Evolutionary conservation across 2,329 filamentous ascomycete species (phyloP).

Genomic region (Ustulina deusta): DNA sequence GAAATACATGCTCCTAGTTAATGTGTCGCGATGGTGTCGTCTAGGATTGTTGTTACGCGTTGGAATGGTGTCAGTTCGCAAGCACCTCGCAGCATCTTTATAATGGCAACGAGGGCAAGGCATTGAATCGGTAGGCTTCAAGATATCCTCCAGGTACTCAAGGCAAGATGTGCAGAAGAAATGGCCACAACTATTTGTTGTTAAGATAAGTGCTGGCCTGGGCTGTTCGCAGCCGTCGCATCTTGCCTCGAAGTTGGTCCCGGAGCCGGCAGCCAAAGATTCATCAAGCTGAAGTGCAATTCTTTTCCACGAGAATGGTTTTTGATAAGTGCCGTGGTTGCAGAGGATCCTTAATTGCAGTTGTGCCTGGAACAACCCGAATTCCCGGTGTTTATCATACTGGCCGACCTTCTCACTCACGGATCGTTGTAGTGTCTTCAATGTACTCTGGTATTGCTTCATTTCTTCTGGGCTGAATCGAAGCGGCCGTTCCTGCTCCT

Average conservation of each 20-base stretch:
- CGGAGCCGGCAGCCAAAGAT: slow-evolving; percentile 45
- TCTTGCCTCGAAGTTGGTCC: slow-evolving; percentile 43
- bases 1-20: slow-evolving; percentile 47
- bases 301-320: slow-evolving; percentile 57
- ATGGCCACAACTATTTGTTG: slow-evolving; percentile 48
- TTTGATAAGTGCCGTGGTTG: slow-evolving; percentile 63
- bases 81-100: neutral
- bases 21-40: slow-evolving; percentile 9
- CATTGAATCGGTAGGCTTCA: slow-evolving; percentile 5
- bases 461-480: slow-evolving; percentile 50
- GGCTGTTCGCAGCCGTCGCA: slow-evolving; percentile 53
- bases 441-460: slow-evolving; percentile 53
- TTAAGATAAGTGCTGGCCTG: slow-evolving; percentile 46
- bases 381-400: slow-evolving; percentile 52
- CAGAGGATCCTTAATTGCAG: slow-evolving; percentile 62
- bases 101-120: slow-evolving; percentile 45
- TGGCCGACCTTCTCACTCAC: slow-evolving; percentile 55
- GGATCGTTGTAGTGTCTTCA: slow-evolving; percentile 53
- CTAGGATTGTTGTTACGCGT: neutral
- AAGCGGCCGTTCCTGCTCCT: slow-evolving; percentile 45
- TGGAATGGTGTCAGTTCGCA: slow-evolving; percentile 8
- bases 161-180: slow-evolving; percentile 51
- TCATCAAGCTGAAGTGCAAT: slow-evolving; percentile 52
- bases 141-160: slow-evolving; percentile 34
- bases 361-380: slow-evolving; percentile 60